Conservation (phyloP, 192 early-diverging fungal species). For the Gamsiella multidivaricata region DNA sequence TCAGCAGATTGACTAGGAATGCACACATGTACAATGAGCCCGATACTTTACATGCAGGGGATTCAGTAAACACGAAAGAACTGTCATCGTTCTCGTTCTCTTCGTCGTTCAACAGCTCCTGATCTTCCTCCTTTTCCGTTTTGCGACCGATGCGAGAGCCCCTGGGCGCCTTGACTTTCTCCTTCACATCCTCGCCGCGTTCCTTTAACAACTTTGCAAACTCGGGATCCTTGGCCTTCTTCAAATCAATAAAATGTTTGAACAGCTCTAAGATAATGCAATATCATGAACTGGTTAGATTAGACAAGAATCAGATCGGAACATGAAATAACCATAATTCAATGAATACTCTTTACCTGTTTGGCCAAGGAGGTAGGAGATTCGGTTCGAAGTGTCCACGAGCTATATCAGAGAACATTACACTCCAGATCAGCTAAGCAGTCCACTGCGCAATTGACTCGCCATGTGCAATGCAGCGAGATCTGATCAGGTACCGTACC, state of each 20-base stretch:
- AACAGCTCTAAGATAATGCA: slow-evolving; percentile 58
- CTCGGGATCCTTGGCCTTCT: slow-evolving; percentile 67
- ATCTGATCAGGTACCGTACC: slow-evolving; percentile 20
- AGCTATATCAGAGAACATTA: slow-evolving; percentile 16
- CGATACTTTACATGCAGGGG: slow-evolving; percentile 77
- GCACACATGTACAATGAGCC: background rate
- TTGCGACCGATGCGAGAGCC: slow-evolving; percentile 88
- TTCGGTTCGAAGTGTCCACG: slow-evolving; percentile 47
- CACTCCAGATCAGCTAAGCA: too few species aligned
- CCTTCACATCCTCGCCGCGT: slow-evolving; percentile 46
- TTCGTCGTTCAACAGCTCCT: slow-evolving; percentile 89
- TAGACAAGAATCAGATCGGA: background rate
- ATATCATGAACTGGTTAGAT: background rate
- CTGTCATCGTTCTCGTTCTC: slow-evolving; percentile 63
- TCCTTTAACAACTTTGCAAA: slow-evolving; percentile 62
- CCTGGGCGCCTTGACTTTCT: slow-evolving; percentile 52
- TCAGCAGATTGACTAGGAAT: background rate
- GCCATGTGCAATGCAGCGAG: background rate
- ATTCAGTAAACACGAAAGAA: slow-evolving; percentile 85
- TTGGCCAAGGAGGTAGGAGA: slow-evolving; percentile 50
- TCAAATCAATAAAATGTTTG: slow-evolving; percentile 72
- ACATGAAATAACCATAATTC: too few species aligned
- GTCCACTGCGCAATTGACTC: too few species aligned
- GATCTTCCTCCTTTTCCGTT: slow-evolving; percentile 98
- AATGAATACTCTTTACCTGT: too few species aligned